Base-by-base conservation (phyloP, 1,284 basidiomycete species). In the Ceratobasidium sp. region DNA sequence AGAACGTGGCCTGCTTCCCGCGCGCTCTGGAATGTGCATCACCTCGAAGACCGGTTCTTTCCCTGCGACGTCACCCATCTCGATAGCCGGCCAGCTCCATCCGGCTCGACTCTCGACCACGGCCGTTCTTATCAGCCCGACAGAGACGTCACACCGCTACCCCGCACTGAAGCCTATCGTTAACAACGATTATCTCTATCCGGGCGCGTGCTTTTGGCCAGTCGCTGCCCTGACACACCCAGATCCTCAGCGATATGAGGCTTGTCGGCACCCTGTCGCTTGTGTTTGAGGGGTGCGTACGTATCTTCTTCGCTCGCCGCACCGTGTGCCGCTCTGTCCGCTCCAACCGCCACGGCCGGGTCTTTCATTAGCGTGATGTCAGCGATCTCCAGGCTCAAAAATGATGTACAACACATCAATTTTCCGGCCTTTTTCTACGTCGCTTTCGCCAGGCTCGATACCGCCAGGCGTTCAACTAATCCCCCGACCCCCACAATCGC, bases 121-220 rank as follows among this genome's bases (percentile, higher is more conserved):
- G n/a, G 23, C 54, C 11, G 14, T 25, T 18, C 36, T 38, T 38
- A 38, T 38, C 36, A 12, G 8, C 6, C 36, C 36, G 36, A 38
- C 36, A 38, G 61, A 63, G 61, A 63, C 61, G 61, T 63, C 61
- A 63, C 61, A 63, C 12, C 38, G 21, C 44, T 62, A 21, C 61
- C 61, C 61, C 61, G 30, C 61, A 63, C 46, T 62, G 30, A 63
- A 63, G 61, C 28, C 42, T 63, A 63, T 63, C 53, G 23, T 36
- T 28, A 38, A 58, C 56, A 58, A 63, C 61, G 46, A 33, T 44
- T 66, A 66, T 66, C 63, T 40, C 56, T 58, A 53, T 40, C 56
- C 56, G 56, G 30, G 56, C 28, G 56, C 56, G 56, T 58, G 25
- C 56, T 58, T 58, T 58, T 58, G 30, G 56, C 56, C 56, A 58